A percentile compares a stretch with the other conserved stretches of the same genome.
These are phyloP conservation scores for Talaromyces sp. DNA, from an alignment of 2,329 filamentous ascomycete species.

Conservation along the genomic window DNA sequence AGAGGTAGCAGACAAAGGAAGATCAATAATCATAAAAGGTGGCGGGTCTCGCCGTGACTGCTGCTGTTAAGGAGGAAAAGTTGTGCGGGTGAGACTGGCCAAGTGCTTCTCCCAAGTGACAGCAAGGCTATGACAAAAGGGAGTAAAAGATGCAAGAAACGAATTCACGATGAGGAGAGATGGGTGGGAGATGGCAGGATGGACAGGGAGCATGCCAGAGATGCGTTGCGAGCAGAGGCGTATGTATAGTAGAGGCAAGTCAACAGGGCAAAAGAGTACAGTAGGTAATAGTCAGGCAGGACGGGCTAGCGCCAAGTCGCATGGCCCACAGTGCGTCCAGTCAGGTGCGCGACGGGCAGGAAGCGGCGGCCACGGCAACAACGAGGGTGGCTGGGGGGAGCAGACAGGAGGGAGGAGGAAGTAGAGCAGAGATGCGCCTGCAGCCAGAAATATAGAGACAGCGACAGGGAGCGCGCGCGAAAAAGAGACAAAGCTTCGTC, in stretches of 20 bases:
- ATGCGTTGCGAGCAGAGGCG: background rate
- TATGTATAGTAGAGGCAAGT: background rate
- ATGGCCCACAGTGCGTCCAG: background rate
- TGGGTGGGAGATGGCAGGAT: background rate
- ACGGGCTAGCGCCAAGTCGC: slow-evolving; percentile 3
- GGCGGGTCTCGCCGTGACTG: background rate
- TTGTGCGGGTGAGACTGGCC: background rate
- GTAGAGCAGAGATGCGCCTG: background rate
- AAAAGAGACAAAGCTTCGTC: background rate
- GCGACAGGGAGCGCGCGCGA: background rate
- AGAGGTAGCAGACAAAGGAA: background rate
- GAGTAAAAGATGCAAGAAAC: background rate
- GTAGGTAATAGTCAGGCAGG: background rate
- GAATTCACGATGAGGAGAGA: background rate
- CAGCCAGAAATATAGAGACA: background rate
- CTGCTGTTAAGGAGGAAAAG: background rate
- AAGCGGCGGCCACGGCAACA: background rate
- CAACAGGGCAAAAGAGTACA: slow-evolving; percentile 7
- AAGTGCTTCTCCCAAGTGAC: background rate
- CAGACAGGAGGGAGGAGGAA: background rate
- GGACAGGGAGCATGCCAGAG: background rate
- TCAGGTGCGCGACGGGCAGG: background rate
- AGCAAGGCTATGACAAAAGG: background rate
- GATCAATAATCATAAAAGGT: background rate
- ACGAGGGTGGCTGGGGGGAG: background rate